A percentile compares a stretch with the other conserved stretches of the same genome.
Conservation (phyloP, 2,329 filamentous ascomycete genomes). For the Metarhizium humberi region DNA sequence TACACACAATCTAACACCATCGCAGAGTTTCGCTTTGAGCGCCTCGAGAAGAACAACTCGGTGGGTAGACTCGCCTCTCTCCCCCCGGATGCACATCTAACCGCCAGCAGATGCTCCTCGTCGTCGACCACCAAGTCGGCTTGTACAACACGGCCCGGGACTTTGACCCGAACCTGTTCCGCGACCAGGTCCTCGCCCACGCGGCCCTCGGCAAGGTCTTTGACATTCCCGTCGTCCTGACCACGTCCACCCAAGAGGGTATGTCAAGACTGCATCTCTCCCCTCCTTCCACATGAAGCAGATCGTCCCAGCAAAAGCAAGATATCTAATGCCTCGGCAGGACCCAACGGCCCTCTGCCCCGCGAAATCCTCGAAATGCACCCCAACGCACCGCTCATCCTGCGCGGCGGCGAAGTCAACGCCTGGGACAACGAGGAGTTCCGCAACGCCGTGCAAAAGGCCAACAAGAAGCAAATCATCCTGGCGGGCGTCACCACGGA, state of each 20-base stretch:
- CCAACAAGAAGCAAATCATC: slow-evolving; percentile 61
- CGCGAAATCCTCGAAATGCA: slow-evolving; percentile 39
- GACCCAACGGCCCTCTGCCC: no score
- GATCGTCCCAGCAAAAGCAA: no score
- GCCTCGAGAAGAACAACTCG: no score
- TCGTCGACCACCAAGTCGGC: slow-evolving; percentile 25
- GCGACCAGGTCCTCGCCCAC: slow-evolving; percentile 59
- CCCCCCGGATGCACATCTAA: no score
- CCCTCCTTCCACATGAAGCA: no score
- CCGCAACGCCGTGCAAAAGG: slow-evolving; percentile 52
- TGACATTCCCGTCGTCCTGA: not conserved
- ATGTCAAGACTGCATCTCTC: no score
- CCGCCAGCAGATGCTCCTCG: no score
- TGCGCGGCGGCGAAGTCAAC: slow-evolving; percentile 63
- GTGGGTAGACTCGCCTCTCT: no score
- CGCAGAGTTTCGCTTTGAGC: no score
- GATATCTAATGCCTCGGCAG: no score
- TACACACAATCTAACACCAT: no score
- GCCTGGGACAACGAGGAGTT: slow-evolving; percentile 70
- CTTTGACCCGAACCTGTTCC: slow-evolving; percentile 55
- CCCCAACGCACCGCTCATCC: slow-evolving; percentile 55
- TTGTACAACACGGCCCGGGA: slow-evolving; percentile 45
- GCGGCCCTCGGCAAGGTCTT: slow-evolving; percentile 54
- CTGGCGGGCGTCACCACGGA: slow-evolving; percentile 66
- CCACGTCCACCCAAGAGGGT: no score